phyloP scores from a whole-genome alignment of 2,329 filamentous ascomycete genomes.

The Fusarium pseudoanthophilum region DNA sequence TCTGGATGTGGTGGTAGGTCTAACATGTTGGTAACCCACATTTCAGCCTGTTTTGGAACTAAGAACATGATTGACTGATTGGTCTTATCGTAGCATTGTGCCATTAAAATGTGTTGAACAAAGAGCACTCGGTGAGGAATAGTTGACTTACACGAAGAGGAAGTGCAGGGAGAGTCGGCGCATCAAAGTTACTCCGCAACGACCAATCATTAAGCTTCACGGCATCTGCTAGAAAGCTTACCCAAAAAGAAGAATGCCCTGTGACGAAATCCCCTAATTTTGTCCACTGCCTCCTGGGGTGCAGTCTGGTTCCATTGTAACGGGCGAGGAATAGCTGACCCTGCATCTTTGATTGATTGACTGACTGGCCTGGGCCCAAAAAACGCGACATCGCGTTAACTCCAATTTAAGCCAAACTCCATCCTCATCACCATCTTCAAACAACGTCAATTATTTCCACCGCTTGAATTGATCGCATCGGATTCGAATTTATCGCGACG shows the following conservation, averaged over 20 bases:
- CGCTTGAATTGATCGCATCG: constrained; percentile 1
- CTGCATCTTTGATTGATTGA: constrained; percentile 36
- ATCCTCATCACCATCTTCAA: constrained; percentile 19
- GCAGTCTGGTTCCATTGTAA: neutral
- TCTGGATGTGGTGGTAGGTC: constrained; percentile 10
- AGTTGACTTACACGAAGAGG: constrained; percentile 33
- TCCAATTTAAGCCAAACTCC: constrained; percentile 27
- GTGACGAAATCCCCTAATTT: neutral
- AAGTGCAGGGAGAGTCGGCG: neutral
- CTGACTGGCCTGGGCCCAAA: constrained; percentile 17
- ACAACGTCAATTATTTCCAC: constrained; percentile 4
- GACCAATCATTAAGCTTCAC: constrained; percentile 10
- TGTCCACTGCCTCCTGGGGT: neutral
- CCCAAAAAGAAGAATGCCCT: neutral
- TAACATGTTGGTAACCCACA: constrained; percentile 6
- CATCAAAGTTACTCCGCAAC: constrained; percentile 32
- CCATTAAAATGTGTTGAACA: constrained; percentile 26
- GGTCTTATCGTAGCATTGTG: constrained; percentile 25
- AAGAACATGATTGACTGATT: constrained; percentile 20
- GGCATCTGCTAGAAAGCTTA: neutral
- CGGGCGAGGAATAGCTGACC: constrained; percentile 20
- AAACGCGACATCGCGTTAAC: constrained; percentile 40
- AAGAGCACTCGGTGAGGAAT: constrained; percentile 29
- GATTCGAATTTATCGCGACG: constrained; percentile 1
- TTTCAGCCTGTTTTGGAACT: constrained; percentile 9